Evolutionary conservation across 345 rosid species (phyloP), one percentile per base, ranked within the genome.

Genomic region (Bruguiera parviflora): DNA sequence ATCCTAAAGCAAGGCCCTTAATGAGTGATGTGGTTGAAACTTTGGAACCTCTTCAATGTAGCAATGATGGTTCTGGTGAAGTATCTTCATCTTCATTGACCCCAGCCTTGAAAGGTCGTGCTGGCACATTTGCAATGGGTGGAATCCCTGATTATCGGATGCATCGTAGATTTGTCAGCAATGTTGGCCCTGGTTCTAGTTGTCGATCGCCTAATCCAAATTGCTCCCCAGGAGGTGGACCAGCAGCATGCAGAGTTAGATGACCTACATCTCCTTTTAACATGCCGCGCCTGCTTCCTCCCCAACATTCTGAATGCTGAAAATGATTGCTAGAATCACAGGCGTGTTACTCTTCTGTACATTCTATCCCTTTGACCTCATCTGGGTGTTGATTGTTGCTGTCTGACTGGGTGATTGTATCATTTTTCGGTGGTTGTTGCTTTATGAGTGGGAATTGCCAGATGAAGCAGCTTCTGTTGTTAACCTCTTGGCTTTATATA

Each of bases 1-100:
- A 94, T 77, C 97, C 98, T 3, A 94, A 94, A 81, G 98, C 97
- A 49, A 89, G 98, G 74, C 98, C 98, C 37, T 71, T 94, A 69
- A 93, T 93, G 98, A 91, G 96, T 32, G 97, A 94, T 59, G 97
- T 93, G 52, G 98, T 91, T 35, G 96, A 94, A 82, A 91, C 98
- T 59, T 63, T 94, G 81, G 96, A 89, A 77, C 96, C 99, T 70
- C 78, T 91, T 73, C 99, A 94, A 73, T 89, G 92, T 64, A 73
- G 80, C 52, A 71, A 70, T 43, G 87, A 84, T 58, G 75, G 79
- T 32, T 69, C 81, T 43, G 79, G 33, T 76, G 86, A 84, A 75
- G 79, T 84, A 53, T 18, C 59, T 16, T 77, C 84, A 16, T 78
- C 77, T 13, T 75, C 83, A 65, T 61, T 82, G 37, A 60, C 79